Percentiles rank a stretch among this genome's conserved stretches.
phyloP scores from a whole-genome alignment of 352 stramenopile species.

The Phytophthora aleatoria region DNA sequence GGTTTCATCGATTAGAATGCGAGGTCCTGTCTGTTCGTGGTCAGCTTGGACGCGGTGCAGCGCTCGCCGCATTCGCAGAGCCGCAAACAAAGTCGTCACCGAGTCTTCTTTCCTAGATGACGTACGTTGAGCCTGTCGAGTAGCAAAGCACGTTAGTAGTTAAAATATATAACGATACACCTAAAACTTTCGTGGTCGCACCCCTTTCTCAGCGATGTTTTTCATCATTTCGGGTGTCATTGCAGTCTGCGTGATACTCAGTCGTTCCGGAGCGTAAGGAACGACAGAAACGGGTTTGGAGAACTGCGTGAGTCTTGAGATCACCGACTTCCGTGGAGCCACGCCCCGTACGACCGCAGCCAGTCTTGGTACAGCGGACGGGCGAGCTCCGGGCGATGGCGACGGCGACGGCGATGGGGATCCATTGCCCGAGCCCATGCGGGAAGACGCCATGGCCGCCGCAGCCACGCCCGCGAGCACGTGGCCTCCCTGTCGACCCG shows the following conservation, averaged over 20 bases:
- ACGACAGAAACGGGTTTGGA: slow-evolving; percentile 55
- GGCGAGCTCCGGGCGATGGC: background rate
- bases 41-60: slow-evolving; percentile 45
- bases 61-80: slow-evolving; percentile 54
- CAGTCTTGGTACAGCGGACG: slow-evolving; percentile 9
- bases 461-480: slow-evolving; percentile 21
- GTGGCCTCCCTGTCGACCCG: slow-evolving; percentile 25
- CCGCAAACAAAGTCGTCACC: slow-evolving; percentile 66
- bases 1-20: slow-evolving; percentile 39
- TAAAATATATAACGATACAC: too few species aligned
- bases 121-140: background rate
- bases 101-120: slow-evolving; percentile 29
- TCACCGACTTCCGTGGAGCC: slow-evolving; percentile 48
- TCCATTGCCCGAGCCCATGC: slow-evolving; percentile 7
- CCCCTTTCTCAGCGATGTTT: slow-evolving; percentile 41
- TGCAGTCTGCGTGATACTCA: slow-evolving; percentile 64
- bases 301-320: slow-evolving; percentile 54
- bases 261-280: slow-evolving; percentile 62
- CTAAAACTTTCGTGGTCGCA: slow-evolving; percentile 4
- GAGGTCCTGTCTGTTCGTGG: slow-evolving; percentile 14
- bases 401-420: background rate
- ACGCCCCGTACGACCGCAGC: slow-evolving; percentile 28
- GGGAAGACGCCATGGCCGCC: slow-evolving; percentile 17
- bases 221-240: slow-evolving; percentile 58
- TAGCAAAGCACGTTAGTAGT: background rate